A percentile compares a stretch with the other conserved stretches of the same genome.
These are phyloP conservation scores for Lentinula detonsa DNA, from an alignment of 768 basidiomycete genomes.

Conservation along the genomic window DNA sequence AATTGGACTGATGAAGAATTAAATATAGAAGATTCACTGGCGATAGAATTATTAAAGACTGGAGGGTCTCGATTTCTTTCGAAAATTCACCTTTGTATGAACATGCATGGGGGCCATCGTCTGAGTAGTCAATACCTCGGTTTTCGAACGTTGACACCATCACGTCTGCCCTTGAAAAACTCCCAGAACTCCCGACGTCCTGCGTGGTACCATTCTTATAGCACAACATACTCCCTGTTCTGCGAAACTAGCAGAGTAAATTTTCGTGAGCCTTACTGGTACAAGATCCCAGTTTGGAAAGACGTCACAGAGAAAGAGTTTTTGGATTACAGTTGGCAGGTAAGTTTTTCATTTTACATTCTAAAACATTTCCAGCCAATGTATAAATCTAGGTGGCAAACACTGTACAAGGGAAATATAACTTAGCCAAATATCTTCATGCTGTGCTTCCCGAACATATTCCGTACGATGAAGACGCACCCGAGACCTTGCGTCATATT, in stretches of 20 bases:
- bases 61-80: too few relatives aligned
- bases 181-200: too few relatives aligned
- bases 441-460: conserved; percentile 5
- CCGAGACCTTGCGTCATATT: neutral
- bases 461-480: neutral
- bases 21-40: too few relatives aligned
- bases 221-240: neutral
- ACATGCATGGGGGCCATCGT: too few relatives aligned
- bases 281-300: neutral
- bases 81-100: too few relatives aligned
- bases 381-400: conserved; percentile 8
- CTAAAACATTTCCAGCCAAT: neutral
- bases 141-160: too few relatives aligned
- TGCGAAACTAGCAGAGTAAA: neutral
- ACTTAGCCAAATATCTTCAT: conserved; percentile 9
- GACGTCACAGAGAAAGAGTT: neutral
- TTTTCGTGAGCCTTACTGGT: neutral
- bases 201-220: too few relatives aligned
- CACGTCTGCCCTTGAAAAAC: too few relatives aligned
- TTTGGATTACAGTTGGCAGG: neutral
- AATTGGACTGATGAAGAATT: too few relatives aligned
- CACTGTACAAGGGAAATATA: conserved; percentile 12
- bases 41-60: too few relatives aligned
- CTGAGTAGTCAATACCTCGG: too few relatives aligned
- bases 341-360: neutral